phyloP scores from a whole-genome alignment of 2,329 filamentous ascomycete species.

The Calonectria montana region DNA sequence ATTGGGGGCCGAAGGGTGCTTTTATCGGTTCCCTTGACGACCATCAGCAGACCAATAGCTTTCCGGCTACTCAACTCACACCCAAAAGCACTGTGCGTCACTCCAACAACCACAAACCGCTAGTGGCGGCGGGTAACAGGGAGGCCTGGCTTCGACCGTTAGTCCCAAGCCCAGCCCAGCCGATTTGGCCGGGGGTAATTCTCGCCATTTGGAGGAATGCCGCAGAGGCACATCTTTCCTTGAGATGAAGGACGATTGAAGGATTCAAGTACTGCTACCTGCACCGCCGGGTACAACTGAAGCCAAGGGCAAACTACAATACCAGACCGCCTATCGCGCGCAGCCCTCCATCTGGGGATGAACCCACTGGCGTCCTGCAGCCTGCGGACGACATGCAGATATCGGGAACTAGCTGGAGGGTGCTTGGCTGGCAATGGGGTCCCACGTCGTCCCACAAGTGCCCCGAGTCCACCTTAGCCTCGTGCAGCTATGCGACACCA shows the following conservation, averaged over 20 bases:
- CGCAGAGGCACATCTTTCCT: neutral
- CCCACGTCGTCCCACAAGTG: conserved; percentile 31
- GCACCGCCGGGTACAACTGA: conserved; percentile 51
- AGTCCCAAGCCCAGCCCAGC: neutral
- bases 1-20: neutral
- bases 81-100: neutral
- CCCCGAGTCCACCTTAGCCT: conserved; percentile 34
- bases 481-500: conserved; percentile 37
- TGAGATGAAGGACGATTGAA: neutral
- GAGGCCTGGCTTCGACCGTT: conserved; percentile 6
- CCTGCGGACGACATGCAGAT: conserved; percentile 26
- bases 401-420: conserved; percentile 23
- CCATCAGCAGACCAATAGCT: neutral
- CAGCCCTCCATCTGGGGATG: conserved; percentile 12
- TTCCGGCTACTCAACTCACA: neutral
- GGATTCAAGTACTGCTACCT: conserved; percentile 43
- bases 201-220: neutral
- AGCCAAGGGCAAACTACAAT: conserved; percentile 42
- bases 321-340: conserved; percentile 5
- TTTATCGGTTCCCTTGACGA: conserved; percentile 16
- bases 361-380: conserved; percentile 23
- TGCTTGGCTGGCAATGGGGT: conserved; percentile 5
- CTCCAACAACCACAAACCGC: conserved; percentile 21
- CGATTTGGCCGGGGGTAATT: neutral
- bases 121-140: conserved; percentile 20